Evolutionary conservation across 495 filamentous ascomycete species (phyloP), one percentile per base, ranked within the genome.

Genomic region (Xylaria nigripes): DNA sequence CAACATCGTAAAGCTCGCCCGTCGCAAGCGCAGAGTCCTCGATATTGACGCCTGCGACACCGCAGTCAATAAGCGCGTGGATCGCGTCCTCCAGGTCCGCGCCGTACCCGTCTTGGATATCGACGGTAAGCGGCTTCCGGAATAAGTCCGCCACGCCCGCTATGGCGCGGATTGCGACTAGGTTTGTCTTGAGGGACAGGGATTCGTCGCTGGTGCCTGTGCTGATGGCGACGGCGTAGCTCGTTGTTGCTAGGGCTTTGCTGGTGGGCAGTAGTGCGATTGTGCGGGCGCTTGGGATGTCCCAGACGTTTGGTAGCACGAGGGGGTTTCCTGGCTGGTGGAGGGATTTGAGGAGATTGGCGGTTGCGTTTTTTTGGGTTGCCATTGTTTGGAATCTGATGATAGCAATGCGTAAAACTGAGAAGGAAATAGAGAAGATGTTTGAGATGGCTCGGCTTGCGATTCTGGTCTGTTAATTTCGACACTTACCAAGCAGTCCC

Each of bases 71-170:
- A 5, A 76, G 58, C 18, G 59, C 59, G 5, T 46, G 50, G 22
- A 80, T 57, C 10, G 63, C 71, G 6, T 71, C 62, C 32, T 71
- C 68, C 19, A 74, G 60, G 22, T 52, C 42, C 38, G 73, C 66
- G 9, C 72, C 76, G 55, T 80, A 80, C 0, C 76, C 79, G 56
- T 78, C 73, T 58, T 80, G 78, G 9, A 79, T 47, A 52, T 81
- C 78, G 43, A 77, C 72, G 0, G 76, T 75, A 12, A 80, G 53
- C 0, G 77, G 76, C 24, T 65, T 67, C 47, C 61, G 51, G 23
- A 57, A 54, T 24, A 56, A 41, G 22, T 47, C 54, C 7, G 68
- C 65, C 15, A 71, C 54, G 19, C 54, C 54, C 5, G 68, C 65
- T 49, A 73, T 67, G 34, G 41, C 56, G 12, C 40, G 34, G 30